These are phyloP conservation scores for Gonapodya prolifera DNA, from an alignment of 192 early-diverging fungal species.

Conservation along the genomic window DNA sequence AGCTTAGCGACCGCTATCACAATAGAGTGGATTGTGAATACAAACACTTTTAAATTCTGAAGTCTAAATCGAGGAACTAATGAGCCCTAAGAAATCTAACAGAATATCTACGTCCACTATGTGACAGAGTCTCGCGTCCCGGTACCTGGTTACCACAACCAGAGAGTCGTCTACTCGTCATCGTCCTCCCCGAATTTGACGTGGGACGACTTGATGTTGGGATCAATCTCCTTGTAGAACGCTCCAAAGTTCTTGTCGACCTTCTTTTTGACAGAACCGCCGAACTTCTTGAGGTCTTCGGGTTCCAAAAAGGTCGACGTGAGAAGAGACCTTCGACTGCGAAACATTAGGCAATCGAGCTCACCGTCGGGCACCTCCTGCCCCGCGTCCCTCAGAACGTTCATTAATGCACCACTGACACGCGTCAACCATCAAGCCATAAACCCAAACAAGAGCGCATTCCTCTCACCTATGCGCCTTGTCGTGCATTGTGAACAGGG, in stretches of 20 bases:
- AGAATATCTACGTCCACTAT: no score
- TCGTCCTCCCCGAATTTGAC: constrained; percentile 77
- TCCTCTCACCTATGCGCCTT: constrained; percentile 43
- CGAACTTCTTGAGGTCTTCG: constrained; percentile 3
- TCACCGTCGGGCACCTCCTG: constrained; percentile 64
- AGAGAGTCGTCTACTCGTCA: no score
- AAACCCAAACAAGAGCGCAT: constrained; percentile 8
- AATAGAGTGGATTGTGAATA: no score
- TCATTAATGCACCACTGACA: constrained; percentile 69
- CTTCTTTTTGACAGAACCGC: constrained; percentile 79
- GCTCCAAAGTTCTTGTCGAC: constrained; percentile 88
- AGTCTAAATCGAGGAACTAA: no score
- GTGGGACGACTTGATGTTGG: constrained; percentile 72
- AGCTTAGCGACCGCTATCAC: no score
- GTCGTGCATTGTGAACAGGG: constrained; percentile 83
- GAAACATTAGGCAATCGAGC: neutral
- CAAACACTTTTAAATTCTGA: no score
- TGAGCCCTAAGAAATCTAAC: no score
- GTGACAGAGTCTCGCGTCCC: no score
- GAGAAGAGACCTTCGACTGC: neutral
- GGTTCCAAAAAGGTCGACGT: neutral
- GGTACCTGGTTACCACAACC: no score
- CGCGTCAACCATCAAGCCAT: neutral
- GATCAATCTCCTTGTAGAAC: constrained; percentile 83
- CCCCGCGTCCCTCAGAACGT: constrained; percentile 78